Conservation (phyloP, 176 grass and related monocot species). For the Urochloa ruziziensis region DNA sequence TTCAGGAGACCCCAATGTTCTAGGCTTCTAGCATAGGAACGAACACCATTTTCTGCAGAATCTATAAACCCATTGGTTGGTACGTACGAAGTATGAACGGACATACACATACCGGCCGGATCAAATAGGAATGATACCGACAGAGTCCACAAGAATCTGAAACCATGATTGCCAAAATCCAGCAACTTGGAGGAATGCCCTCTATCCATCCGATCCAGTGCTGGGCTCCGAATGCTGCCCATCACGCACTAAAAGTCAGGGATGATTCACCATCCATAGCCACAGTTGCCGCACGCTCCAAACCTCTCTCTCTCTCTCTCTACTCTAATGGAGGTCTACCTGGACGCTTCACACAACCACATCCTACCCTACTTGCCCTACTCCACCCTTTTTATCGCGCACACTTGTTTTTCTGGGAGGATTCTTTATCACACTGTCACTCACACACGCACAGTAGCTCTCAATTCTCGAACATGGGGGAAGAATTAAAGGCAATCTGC, state of each 20-base stretch:
- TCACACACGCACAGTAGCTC: background rate
- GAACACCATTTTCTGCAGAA: background rate
- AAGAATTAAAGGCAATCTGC: background rate
- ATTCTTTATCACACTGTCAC: background rate
- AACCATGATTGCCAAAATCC: slow-evolving; percentile 25
- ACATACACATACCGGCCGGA: background rate
- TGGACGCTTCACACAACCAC: slow-evolving; percentile 11
- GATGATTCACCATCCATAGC: slow-evolving; percentile 38
- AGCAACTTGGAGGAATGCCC: slow-evolving; percentile 20
- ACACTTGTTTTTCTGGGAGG: background rate
- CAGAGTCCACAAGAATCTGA: slow-evolving; percentile 13
- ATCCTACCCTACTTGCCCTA: background rate
- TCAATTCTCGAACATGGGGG: background rate
- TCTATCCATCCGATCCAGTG: background rate
- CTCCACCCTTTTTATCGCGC: background rate
- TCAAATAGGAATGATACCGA: slow-evolving; percentile 6
- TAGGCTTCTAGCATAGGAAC: background rate
- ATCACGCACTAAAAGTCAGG: slow-evolving; percentile 2
- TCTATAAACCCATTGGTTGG: background rate
- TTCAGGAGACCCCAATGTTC: background rate
- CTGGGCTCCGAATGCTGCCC: background rate
- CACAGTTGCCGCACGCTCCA: background rate
- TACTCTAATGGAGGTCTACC: slow-evolving; percentile 21
- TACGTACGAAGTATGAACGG: background rate
- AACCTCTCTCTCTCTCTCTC: background rate